These are phyloP conservation scores for Clitopilus hobsonii DNA, from an alignment of 768 basidiomycete species.

Conservation along the genomic window DNA sequence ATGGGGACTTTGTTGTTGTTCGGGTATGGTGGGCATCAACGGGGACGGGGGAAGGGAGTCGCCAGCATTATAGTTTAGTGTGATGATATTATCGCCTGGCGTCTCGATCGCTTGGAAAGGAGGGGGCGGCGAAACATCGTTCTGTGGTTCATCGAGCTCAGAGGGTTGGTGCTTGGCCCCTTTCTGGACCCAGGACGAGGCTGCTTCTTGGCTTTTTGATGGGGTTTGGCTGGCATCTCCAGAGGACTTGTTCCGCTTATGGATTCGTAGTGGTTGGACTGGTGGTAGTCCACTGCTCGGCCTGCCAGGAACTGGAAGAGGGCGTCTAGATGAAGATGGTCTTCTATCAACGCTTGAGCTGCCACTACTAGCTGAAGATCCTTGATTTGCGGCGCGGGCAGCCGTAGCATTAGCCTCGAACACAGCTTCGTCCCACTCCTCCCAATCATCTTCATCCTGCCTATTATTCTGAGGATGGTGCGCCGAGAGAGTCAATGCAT, in stretches of 20 bases:
- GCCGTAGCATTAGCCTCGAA: constrained; percentile 25
- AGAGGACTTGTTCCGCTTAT: constrained; percentile 19
- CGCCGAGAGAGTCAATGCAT: constrained; percentile 36
- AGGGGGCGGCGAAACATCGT: constrained; percentile 25
- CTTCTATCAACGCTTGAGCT: background rate
- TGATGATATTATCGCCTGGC: constrained; percentile 29
- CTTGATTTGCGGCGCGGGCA: background rate
- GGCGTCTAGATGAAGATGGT: background rate
- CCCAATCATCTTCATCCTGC: constrained; percentile 39
- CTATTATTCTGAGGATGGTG: constrained; percentile 16
- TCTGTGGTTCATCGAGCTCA: constrained; percentile 1
- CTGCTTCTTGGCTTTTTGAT: constrained; percentile 5
- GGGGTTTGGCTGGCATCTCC: constrained; percentile 14
- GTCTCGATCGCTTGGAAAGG: constrained; percentile 32
- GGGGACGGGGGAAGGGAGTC: constrained; percentile 17
- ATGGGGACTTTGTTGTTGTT: constrained; percentile 6
- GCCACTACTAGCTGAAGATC: background rate
- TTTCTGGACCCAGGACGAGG: background rate
- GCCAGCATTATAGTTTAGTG: constrained; percentile 14
- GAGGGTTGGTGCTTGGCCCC: background rate
- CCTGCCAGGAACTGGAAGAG: constrained; percentile 5
- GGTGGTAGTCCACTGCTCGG: constrained; percentile 3
- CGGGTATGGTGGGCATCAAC: constrained; percentile 13
- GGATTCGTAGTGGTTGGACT: constrained; percentile 31
- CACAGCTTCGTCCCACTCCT: constrained; percentile 41